Conservation (phyloP, 257 asterid species). For the Plantago elongata region DNA sequence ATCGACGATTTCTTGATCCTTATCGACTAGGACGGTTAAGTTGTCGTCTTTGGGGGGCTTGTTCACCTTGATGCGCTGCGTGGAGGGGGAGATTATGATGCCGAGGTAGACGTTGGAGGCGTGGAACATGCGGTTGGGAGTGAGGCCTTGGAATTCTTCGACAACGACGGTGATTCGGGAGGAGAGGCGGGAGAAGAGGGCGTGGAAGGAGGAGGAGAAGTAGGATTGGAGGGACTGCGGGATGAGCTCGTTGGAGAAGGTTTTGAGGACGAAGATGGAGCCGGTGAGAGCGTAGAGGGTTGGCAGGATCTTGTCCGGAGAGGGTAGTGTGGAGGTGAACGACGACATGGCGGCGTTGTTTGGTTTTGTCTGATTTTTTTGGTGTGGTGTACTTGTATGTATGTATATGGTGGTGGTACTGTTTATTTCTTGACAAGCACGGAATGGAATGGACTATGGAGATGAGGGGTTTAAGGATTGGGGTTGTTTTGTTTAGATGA, state of each 20-base stretch:
- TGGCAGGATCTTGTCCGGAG: conserved; percentile 39
- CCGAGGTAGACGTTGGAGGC: conserved; percentile 49
- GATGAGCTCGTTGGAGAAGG: conserved; percentile 46
- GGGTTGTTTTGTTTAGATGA: too few species aligned
- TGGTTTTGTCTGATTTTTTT: too few species aligned
- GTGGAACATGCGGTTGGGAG: conserved; percentile 56
- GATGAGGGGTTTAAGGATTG: too few species aligned
- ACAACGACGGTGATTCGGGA: conserved; percentile 53
- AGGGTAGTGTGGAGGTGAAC: conserved; percentile 27
- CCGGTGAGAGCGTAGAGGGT: conserved; percentile 33
- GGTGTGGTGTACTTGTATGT: too few species aligned
- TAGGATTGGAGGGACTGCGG: conserved; percentile 38
- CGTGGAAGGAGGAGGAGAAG: conserved; percentile 36
- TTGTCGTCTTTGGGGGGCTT: conserved; percentile 52
- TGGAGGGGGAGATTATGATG: conserved; percentile 45
- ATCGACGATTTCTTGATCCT: conserved; percentile 49
- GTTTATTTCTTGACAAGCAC: too few species aligned
- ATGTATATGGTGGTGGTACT: too few species aligned
- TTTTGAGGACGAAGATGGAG: conserved; percentile 43
- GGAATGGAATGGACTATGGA: too few species aligned
- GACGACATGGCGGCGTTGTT: background rate
- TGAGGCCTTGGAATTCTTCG: conserved; percentile 62
- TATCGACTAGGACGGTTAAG: conserved; percentile 47
- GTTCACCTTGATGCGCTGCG: conserved; percentile 49
- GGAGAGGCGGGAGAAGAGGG: conserved; percentile 38